phyloP scores from a whole-genome alignment of 345 rosid genomes.

The Pugionium cornutum region DNA sequence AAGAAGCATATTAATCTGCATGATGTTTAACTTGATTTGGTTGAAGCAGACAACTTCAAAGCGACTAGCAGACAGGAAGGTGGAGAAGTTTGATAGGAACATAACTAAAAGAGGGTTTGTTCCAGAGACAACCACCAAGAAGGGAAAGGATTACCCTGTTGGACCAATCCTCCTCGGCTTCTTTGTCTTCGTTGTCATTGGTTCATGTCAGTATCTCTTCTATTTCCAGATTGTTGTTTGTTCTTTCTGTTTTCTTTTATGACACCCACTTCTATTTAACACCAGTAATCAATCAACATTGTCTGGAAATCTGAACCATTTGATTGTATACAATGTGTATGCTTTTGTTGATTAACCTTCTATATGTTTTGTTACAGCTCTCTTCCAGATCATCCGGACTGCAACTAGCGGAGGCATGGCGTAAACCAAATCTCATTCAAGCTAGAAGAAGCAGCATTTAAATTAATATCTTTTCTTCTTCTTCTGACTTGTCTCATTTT shows the following conservation, averaged over 20 bases:
- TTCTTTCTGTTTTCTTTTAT: neutral
- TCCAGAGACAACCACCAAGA: conserved; percentile 73
- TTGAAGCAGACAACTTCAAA: conserved; percentile 78
- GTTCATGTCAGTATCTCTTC: conserved; percentile 64
- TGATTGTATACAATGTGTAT: neutral
- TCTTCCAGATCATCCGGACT: conserved; percentile 94
- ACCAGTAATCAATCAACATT: too few relatives aligned
- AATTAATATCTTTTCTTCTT: neutral
- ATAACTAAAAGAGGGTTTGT: conserved; percentile 80
- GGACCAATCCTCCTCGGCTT: conserved; percentile 94
- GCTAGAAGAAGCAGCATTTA: conserved; percentile 13
- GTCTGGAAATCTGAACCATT: neutral
- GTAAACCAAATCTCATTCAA: conserved; percentile 27
- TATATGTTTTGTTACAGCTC: conserved; percentile 53
- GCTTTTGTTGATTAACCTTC: neutral
- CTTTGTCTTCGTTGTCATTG: conserved; percentile 90
- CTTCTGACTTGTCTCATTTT: conserved; percentile 18
- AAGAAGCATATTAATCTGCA: neutral
- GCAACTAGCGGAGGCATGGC: conserved; percentile 77
- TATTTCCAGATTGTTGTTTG: neutral
- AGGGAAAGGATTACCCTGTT: conserved; percentile 87
- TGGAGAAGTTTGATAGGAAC: conserved; percentile 81
- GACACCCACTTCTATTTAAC: neutral
- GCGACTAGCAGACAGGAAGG: conserved; percentile 82
- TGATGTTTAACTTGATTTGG: neutral